Conservation (phyloP, 73 alveolate genomes). For the Effrenium voratum region DNA sequence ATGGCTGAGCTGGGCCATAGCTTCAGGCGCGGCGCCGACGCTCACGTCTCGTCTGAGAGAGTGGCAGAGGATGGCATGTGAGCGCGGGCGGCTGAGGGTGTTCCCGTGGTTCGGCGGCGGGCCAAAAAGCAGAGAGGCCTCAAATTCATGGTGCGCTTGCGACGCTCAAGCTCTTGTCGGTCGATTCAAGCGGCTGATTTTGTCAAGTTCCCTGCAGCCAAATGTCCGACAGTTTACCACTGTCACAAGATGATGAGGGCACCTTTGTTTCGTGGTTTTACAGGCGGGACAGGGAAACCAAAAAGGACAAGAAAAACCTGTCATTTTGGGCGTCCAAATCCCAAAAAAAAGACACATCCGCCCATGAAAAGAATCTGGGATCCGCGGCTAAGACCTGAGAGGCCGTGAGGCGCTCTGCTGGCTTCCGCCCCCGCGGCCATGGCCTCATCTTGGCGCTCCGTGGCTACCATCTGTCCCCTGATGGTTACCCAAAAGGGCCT, state of each 20-base stretch:
- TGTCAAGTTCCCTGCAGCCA: too few species aligned
- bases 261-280: too few species aligned
- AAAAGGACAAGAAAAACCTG: neutral
- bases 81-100: constrained; percentile 29
- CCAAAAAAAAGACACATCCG: neutral
- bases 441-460: neutral
- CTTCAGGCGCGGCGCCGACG: neutral
- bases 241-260: too few species aligned
- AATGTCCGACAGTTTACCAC: too few species aligned
- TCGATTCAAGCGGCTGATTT: too few species aligned
- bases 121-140: constrained; percentile 78
- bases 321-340: neutral
- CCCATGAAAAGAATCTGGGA: neutral
- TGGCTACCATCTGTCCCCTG: neutral
- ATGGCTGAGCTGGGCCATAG: too few species aligned
- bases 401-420: constrained; percentile 54
- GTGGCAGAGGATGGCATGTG: constrained; percentile 40
- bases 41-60: neutral
- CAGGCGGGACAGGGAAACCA: neutral
- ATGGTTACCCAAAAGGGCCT: neutral
- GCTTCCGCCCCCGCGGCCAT: constrained; percentile 88
- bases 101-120: constrained; percentile 76
- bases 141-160: neutral
- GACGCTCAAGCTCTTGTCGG: too few species aligned
- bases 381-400: constrained; percentile 13